Base-by-base conservation (phyloP, 1,139 yeast species). In the Lodderomyces oxycetoniae region DNA sequence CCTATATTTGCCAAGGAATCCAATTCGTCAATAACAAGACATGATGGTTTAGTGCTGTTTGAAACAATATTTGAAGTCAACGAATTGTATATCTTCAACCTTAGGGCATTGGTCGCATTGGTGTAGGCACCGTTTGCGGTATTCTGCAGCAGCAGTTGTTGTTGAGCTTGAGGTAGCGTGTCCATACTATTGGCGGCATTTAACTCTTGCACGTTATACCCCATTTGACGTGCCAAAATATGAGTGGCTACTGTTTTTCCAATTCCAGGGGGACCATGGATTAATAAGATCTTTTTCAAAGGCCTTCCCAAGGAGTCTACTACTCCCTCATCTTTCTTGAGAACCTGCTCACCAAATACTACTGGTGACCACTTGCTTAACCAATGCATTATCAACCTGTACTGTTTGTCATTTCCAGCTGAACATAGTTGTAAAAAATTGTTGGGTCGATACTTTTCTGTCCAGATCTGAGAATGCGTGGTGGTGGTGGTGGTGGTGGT, bases 231-330 rank as follows among this genome's bases (percentile, higher is more conserved):
- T 4, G 95, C 95, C 25, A 88, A 71, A 2, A 87, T 73, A 53
- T 89, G 96, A 0, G 93, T 88, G 3, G 88, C 80, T 0, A 94
- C 77, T 0, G 98, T 91, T 54, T 91, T 91, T 5, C 98, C 98
- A n/a, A 85, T 71, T 1, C 98, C 98, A 1, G 96, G 89, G 0
- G 96, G 94, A 0, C 98, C 98, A 52, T 83, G 87, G 3, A 91
- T 71, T 32, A 91, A 61, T 26, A 91, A 53, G 1, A 91, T 68
- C 45, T 77, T 82, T 36, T 69, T 70, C n/a, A 57, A 61, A 0
- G 97, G 97, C 32, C 97, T 67, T 5, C 80, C 77, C 30, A 72
- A 63, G 0, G 74, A 68, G 52, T 87, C 95, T 3, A 41, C 48
- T 6, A 7, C 26, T n/a, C 41, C 38, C 9, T 49, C 55, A 2